phyloP scores from a whole-genome alignment of 169 alveolate species.

The Cryptosporidium parvum region DNA sequence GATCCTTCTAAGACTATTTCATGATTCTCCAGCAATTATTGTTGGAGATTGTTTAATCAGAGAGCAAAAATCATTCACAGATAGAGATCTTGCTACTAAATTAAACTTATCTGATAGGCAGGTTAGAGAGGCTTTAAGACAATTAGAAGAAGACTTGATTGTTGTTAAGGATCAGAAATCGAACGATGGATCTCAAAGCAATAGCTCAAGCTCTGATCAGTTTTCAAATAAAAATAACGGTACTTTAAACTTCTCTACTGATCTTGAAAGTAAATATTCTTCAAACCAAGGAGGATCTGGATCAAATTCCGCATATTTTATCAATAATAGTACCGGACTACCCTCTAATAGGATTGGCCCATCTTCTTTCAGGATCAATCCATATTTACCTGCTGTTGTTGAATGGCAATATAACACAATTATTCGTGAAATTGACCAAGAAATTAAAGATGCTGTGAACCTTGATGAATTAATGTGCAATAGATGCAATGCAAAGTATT shows the following conservation, averaged over 20 bases:
- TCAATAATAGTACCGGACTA: neutral
- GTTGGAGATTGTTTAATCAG: conserved; percentile 72
- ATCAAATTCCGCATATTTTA: neutral
- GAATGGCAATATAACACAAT: conserved; percentile 73
- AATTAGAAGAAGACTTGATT: conserved; percentile 56
- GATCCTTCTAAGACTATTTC: conserved; percentile 39
- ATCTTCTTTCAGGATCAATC: conserved; percentile 47
- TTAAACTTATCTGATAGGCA: conserved; percentile 61
- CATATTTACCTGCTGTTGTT: conserved; percentile 67
- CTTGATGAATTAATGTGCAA: conserved; percentile 55
- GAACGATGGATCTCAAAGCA: conserved; percentile 1
- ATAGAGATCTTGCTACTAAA: conserved; percentile 57
- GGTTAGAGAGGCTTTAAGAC: conserved; percentile 66
- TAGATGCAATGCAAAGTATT: conserved; percentile 45
- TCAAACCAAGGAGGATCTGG: neutral
- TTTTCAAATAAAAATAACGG: neutral
- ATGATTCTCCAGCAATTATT: conserved; percentile 65
- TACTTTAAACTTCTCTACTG: neutral
- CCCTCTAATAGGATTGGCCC: conserved; percentile 23
- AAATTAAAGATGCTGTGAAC: conserved; percentile 59
- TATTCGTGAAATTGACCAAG: conserved; percentile 56
- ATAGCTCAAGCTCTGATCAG: neutral
- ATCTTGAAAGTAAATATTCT: conserved; percentile 15
- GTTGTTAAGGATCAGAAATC: conserved; percentile 58
- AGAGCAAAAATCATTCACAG: conserved; percentile 67